A percentile compares a stretch with the other conserved stretches of the same genome.
These are phyloP conservation scores for Acanthamoeba castellanii DNA, from an alignment of 208 protist species.

Conservation along the genomic window DNA sequence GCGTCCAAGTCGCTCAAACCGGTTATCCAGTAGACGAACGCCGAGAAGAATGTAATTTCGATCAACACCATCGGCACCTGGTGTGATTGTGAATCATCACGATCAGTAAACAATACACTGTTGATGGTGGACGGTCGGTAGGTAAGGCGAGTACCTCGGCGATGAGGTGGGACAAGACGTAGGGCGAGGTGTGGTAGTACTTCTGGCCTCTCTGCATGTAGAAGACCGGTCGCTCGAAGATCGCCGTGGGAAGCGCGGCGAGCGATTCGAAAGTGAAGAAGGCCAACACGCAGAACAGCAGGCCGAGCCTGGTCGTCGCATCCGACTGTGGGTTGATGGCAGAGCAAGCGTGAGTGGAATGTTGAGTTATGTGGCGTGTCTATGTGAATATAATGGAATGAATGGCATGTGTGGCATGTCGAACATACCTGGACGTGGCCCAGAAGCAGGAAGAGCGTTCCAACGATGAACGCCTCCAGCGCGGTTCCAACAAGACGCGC, in stretches of 20 bases:
- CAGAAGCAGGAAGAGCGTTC: slow-evolving; percentile 54
- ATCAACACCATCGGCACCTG: slow-evolving; percentile 24
- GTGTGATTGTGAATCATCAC: not conserved
- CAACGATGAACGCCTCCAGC: slow-evolving; percentile 13
- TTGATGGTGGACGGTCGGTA: not conserved
- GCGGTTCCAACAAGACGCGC: not conserved
- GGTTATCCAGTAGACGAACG: slow-evolving; percentile 55
- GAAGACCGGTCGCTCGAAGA: slow-evolving; percentile 67
- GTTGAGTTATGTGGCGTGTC: too few species aligned
- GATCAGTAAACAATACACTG: not conserved
- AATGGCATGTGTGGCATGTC: not conserved
- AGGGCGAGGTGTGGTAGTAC: slow-evolving; percentile 66
- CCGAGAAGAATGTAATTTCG: slow-evolving; percentile 16
- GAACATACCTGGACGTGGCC: not conserved
- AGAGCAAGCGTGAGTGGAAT: not conserved
- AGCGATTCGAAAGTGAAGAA: slow-evolving; percentile 41
- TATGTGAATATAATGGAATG: too few species aligned
- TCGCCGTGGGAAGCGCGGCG: not conserved
- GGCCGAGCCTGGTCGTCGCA: not conserved
- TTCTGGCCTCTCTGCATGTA: slow-evolving; percentile 67
- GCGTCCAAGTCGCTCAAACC: slow-evolving; percentile 9
- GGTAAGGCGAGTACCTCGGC: not conserved
- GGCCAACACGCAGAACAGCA: slow-evolving; percentile 25
- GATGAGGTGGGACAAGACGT: slow-evolving; percentile 57
- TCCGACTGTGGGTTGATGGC: too few species aligned